Conservation (phyloP, 2,329 filamentous ascomycete species). For the Botrytis galanthina region DNA sequence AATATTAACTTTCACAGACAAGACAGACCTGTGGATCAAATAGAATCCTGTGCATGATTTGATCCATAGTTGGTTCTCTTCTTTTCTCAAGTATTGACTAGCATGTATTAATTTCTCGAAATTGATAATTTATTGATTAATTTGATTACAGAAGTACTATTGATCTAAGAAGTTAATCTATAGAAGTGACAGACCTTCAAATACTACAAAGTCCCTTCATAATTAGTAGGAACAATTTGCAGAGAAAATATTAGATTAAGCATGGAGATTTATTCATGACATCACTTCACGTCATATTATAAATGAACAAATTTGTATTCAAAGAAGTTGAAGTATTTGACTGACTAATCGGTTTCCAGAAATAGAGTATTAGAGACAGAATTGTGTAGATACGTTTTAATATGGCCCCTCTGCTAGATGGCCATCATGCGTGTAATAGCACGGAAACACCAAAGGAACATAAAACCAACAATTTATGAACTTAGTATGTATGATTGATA, state of each 20-base stretch:
- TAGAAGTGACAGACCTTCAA: background rate
- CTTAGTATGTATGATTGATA: background rate
- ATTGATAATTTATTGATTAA: background rate
- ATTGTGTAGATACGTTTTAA: background rate
- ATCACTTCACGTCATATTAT: background rate
- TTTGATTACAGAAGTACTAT: background rate
- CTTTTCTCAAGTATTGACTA: background rate
- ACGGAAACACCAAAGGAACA: background rate
- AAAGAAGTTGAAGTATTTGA: background rate
- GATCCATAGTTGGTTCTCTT: background rate
- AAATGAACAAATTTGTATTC: background rate
- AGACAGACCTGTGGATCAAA: background rate
- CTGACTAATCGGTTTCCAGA: background rate
- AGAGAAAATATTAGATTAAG: background rate
- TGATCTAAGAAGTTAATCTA: background rate
- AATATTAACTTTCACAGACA: background rate
- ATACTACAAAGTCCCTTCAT: background rate
- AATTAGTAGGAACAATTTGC: background rate
- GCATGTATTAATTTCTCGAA: accelerated
- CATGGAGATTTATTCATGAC: background rate
- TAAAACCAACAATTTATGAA: background rate
- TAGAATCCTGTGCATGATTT: too few species aligned
- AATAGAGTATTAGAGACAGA: background rate
- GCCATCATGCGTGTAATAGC: background rate
- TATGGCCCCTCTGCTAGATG: too few species aligned